Percentiles rank a stretch among this genome's conserved stretches.
Evolutionary conservation across 805 yeast genomes (phyloP).

Genomic region (Barnettozyma californica): DNA sequence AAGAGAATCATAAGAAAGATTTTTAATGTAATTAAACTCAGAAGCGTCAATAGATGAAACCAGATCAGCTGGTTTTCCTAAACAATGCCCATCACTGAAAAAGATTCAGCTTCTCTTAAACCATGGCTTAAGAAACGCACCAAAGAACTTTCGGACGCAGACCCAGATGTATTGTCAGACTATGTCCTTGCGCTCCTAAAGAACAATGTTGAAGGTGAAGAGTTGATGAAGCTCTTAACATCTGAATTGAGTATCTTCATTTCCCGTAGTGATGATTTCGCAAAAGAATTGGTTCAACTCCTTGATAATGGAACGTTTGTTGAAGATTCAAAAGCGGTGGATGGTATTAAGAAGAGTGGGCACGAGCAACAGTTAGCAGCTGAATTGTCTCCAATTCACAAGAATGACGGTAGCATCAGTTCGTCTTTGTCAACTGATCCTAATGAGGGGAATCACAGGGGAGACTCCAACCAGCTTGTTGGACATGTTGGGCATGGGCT

Average conservation of each 20-base stretch:
- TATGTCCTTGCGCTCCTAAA: constrained; percentile 38
- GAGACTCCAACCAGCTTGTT: too few species aligned
- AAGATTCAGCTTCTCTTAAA: constrained; percentile 16
- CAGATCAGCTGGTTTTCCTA: not conserved
- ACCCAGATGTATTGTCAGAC: constrained; percentile 37
- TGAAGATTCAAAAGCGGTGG: not conserved
- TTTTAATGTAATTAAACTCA: too few species aligned
- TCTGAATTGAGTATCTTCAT: constrained; percentile 37
- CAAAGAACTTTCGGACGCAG: constrained; percentile 31
- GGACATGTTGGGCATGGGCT: too few species aligned
- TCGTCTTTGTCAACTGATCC: constrained; percentile 10
- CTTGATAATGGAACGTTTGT: constrained; percentile 10
- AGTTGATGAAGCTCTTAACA: constrained; percentile 28
- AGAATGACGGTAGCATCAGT: constrained; percentile 12
- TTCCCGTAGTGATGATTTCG: constrained; percentile 23
- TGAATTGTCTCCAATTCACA: constrained; percentile 10
- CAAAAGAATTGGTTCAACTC: constrained; percentile 27
- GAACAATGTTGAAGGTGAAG: constrained; percentile 31
- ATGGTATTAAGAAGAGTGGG: constrained; percentile 7
- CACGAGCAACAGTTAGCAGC: constrained; percentile 7
- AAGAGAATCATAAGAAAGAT: too few species aligned
- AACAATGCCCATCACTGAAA: constrained; percentile 12
- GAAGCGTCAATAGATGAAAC: too few species aligned
- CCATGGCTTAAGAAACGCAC: constrained; percentile 26
- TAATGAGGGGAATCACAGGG: constrained; percentile 5